These are phyloP conservation scores for Penicillium turbatum DNA, from an alignment of 495 filamentous ascomycete species.

Conservation along the genomic window DNA sequence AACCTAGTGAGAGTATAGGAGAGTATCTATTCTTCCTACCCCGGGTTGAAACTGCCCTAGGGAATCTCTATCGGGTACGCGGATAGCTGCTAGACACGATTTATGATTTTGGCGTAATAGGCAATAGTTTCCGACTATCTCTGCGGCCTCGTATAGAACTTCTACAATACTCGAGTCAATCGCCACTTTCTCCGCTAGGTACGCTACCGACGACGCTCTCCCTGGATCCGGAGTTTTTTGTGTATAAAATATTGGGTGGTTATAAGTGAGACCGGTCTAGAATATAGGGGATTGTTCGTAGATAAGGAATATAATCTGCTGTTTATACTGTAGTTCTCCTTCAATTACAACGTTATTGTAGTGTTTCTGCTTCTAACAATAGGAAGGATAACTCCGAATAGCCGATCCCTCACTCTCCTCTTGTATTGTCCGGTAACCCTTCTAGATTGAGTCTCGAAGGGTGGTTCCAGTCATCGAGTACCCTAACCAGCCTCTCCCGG, in stretches of 20 bases:
- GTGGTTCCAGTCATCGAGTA: conserved; percentile 7
- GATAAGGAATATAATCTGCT: neutral
- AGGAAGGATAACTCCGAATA: neutral
- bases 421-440: neutral
- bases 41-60: too few species aligned
- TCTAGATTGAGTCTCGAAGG: conserved; percentile 2
- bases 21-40: too few species aligned
- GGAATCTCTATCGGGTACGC: neutral
- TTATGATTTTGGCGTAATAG: neutral
- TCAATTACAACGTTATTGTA: neutral
- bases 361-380: neutral
- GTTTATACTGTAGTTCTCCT: neutral
- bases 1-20: neutral
- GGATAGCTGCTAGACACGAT: neutral
- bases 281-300: neutral
- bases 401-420: neutral
- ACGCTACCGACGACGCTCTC: neutral
- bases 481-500: too few species aligned
- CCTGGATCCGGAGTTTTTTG: neutral
- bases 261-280: neutral
- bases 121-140: neutral
- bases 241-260: neutral
- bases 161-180: too few species aligned
- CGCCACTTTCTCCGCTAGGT: neutral
- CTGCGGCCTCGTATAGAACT: neutral